A percentile compares a stretch with the other conserved stretches of the same genome.
These are phyloP conservation scores for Oldenlandia corymbosa DNA, from an alignment of 257 asterid genomes.

Conservation along the genomic window DNA sequence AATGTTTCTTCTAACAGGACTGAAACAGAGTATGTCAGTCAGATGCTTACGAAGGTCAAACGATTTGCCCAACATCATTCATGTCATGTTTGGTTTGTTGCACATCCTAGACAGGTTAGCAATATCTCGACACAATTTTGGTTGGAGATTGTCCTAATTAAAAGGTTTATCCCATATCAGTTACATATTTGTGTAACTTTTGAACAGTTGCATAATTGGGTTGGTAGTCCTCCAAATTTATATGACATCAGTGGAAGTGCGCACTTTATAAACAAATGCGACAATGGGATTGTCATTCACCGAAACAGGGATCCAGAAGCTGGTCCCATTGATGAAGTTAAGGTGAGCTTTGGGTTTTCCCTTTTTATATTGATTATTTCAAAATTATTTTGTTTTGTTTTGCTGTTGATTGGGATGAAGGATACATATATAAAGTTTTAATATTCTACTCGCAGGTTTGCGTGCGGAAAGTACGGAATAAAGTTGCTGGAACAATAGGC, in stretches of 20 bases:
- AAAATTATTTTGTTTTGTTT: neutral
- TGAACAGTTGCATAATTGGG: conserved; percentile 76
- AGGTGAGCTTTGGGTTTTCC: conserved; percentile 37
- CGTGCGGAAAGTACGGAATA: conserved; percentile 88
- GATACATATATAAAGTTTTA: conserved; percentile 9
- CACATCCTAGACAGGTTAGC: conserved; percentile 95
- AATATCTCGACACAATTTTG: neutral
- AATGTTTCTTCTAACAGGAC: conserved; percentile 52
- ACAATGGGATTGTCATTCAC: conserved; percentile 88
- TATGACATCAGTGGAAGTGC: conserved; percentile 99
- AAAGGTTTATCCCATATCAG: neutral
- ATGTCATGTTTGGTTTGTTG: conserved; percentile 98
- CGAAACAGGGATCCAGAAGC: conserved; percentile 84
- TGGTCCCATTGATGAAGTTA: conserved; percentile 79
- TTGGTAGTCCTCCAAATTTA: conserved; percentile 77
- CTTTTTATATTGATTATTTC: neutral
- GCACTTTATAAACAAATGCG: conserved; percentile 95
- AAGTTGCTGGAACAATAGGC: conserved; percentile 87
- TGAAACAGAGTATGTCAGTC: conserved; percentile 95
- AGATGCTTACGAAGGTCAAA: conserved; percentile 86
- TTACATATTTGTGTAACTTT: conserved; percentile 17
- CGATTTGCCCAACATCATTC: conserved; percentile 96
- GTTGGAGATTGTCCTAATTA: neutral
- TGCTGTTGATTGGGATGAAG: neutral
- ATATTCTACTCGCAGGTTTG: conserved; percentile 52